These are phyloP conservation scores for Cladosporium halotolerans DNA, from an alignment of 2,329 filamentous ascomycete species.

Conservation along the genomic window DNA sequence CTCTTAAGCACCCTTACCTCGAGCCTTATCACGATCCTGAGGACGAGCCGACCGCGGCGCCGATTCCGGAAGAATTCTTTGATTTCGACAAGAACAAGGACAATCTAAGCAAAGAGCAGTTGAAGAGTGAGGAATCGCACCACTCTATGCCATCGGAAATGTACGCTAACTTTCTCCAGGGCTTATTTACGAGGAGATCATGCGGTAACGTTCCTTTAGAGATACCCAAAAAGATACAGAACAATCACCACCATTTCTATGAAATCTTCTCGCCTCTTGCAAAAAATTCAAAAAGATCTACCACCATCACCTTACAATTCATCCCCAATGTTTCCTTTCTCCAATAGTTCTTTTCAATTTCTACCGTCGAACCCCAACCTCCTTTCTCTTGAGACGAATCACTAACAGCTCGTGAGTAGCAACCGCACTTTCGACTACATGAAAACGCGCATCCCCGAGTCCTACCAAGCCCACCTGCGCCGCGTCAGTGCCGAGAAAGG, in stretches of 20 bases:
- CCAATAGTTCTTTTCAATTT: constrained; percentile 1
- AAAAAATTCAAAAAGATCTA: constrained; percentile 11
- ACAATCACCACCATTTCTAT: constrained; percentile 13
- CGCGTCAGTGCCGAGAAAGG: neutral
- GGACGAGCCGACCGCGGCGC: constrained; percentile 92
- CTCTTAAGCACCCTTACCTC: constrained; percentile 93
- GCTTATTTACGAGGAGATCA: constrained; percentile 97
- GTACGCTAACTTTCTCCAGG: constrained; percentile 35
- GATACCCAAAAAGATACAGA: constrained; percentile 13
- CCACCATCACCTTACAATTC: neutral
- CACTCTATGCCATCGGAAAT: neutral
- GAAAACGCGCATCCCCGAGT: neutral
- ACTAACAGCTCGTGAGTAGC: neutral
- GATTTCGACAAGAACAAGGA: constrained; percentile 99
- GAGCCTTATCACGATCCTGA: constrained; percentile 99
- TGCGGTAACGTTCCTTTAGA: constrained; percentile 47
- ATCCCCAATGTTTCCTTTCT: neutral
- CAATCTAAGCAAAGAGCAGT: constrained; percentile 92
- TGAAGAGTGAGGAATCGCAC: constrained; percentile 62
- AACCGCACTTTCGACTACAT: constrained; percentile 7
- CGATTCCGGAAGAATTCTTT: constrained; percentile 98
- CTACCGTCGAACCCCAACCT: neutral
- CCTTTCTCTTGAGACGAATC: neutral
- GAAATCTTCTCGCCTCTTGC: constrained; percentile 14
- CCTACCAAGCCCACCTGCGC: constrained; percentile 6